These are phyloP conservation scores for Spathaspora gorwiae DNA, from an alignment of 805 yeast species.

Conservation along the genomic window DNA sequence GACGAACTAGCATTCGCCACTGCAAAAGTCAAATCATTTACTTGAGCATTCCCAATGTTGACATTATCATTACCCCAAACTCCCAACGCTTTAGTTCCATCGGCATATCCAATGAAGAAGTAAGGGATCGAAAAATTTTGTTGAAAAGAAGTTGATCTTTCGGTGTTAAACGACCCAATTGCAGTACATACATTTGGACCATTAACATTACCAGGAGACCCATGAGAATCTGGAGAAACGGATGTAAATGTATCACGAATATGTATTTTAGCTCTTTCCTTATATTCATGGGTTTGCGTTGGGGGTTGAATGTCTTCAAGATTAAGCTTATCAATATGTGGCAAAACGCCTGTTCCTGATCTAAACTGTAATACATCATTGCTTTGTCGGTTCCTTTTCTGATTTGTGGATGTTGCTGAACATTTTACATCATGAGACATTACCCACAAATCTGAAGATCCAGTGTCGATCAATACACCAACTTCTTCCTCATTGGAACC, in stretches of 20 bases:
- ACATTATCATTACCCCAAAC: slow-evolving; percentile 63
- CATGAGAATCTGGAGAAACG: neutral
- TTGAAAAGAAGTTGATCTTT: slow-evolving; percentile 33
- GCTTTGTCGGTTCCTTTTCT: neutral
- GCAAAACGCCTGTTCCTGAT: slow-evolving; percentile 5
- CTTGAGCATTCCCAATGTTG: slow-evolving; percentile 42
- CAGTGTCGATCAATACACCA: slow-evolving; percentile 36
- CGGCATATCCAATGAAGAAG: slow-evolving; percentile 41
- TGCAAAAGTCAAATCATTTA: slow-evolving; percentile 61
- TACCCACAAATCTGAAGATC: slow-evolving; percentile 41
- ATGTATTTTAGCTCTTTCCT: neutral
- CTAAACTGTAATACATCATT: neutral
- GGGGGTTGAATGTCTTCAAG: neutral
- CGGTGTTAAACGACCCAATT: slow-evolving; percentile 47
- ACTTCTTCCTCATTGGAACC: slow-evolving; percentile 27
- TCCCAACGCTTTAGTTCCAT: slow-evolving; percentile 45
- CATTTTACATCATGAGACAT: slow-evolving; percentile 29
- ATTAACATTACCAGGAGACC: slow-evolving; percentile 3
- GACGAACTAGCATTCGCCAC: slow-evolving; percentile 66
- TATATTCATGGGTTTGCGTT: neutral
- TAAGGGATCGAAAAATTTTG: slow-evolving; percentile 18
- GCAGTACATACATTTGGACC: slow-evolving; percentile 36
- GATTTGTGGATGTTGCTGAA: slow-evolving; percentile 1
- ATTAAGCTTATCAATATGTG: neutral
- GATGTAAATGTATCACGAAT: neutral